Base-by-base conservation (phyloP, 441 rosid genomes). In the Erodium trifolium region DNA sequence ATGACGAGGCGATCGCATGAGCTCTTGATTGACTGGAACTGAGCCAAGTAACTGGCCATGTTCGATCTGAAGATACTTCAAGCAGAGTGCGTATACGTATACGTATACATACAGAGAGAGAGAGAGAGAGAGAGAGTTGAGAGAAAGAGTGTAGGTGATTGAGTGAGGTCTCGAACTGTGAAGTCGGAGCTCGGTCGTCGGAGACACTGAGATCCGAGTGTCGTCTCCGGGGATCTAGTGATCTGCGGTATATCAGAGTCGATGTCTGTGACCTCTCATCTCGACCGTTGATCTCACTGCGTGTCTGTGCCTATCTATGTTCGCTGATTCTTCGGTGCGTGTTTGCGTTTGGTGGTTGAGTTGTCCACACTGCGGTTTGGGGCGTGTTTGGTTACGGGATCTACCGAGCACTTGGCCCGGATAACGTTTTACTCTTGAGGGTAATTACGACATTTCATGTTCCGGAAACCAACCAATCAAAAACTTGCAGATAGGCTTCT, bases 21-120 rank as follows among this genome's bases (percentile, higher is more conserved):
- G 75, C 72, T 81, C 82, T 85, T 92, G 85, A 92, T 88, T 51
- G 94, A 70, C 75, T 90, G 98, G 76, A 94, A 94, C 83, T 92
- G 99, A 83, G 94, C 91, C 53, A 94, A 77, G 77, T 80, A 88
- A 79, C 85, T 92, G 51, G 97, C 96, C 99, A 92, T 88, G 74
- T 68, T 71, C 82, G 91, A 86, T 84, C 87, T 81, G 78, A 34
- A 63, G 66, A 68, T 70, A 57, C 71, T 62, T 62, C n/a, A 27
- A 3, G 57, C 41, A 74, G 72, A 76, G 79, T 78, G 79, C 18
- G 59, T 1, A 45, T 45, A 49, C 35, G 62, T 2, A 45, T 45
- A 49, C 27, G 27, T 23, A 23, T 23, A 23, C 27, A 2, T 23
- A 23, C 27, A 43, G 12, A 59, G 5, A 18, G 3, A 66, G 14